Conservation (phyloP, 345 rosid genomes). For the Gossypium sturtianum region DNA sequence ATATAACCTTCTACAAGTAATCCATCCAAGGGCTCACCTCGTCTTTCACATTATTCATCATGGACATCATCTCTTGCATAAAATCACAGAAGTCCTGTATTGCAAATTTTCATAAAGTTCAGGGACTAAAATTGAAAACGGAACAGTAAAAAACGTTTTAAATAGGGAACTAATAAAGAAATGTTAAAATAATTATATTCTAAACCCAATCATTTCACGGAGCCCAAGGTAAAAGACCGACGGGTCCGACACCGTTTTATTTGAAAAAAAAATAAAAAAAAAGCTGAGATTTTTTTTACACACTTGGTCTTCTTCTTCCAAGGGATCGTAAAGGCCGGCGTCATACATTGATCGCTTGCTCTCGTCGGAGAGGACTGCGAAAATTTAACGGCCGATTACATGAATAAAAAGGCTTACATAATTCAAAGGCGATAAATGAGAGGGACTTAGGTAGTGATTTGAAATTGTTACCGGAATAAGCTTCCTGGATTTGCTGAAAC, state of each 20-base stretch:
- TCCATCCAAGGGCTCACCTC: conserved; percentile 34
- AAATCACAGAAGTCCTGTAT: conserved; percentile 71
- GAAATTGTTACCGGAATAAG: conserved; percentile 59
- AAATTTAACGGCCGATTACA: neutral
- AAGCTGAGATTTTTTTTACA: conserved; percentile 13
- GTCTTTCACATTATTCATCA: conserved; percentile 82
- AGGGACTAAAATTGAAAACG: neutral
- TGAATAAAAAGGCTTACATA: neutral
- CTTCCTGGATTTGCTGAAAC: conserved; percentile 92
- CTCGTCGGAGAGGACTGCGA: conserved; percentile 58
- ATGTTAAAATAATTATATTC: neutral
- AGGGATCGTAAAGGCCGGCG: conserved; percentile 73
- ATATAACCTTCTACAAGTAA: neutral
- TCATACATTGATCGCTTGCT: conserved; percentile 70
- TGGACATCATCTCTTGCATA: conserved; percentile 88
- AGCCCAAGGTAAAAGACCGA: neutral
- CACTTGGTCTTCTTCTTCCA: conserved; percentile 69
- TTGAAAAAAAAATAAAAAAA: neutral
- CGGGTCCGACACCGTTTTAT: conserved; percentile 12
- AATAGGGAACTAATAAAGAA: neutral
- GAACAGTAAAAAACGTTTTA: neutral
- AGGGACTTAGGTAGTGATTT: neutral
- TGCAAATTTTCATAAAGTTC: neutral
- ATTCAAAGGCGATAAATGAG: neutral
- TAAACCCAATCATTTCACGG: neutral